phyloP scores from a whole-genome alignment of 2,329 filamentous ascomycete genomes.

The Colletotrichum sp. region DNA sequence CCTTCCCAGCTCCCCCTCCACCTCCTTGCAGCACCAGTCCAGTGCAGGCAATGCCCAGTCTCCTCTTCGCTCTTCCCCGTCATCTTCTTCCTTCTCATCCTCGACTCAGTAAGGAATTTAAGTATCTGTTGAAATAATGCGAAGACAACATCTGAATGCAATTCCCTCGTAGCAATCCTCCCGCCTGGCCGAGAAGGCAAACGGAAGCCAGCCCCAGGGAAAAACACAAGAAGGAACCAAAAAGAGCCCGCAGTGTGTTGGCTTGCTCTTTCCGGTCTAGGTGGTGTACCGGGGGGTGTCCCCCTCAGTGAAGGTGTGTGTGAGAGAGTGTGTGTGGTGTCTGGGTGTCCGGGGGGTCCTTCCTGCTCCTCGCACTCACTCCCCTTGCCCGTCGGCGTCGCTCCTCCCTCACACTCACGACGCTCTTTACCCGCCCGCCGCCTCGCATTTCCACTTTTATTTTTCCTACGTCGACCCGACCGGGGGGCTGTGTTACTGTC shows the following conservation, averaged over 20 bases:
- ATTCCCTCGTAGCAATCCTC: neutral
- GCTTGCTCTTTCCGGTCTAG: neutral
- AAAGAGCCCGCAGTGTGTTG: neutral
- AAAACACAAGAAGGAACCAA: neutral
- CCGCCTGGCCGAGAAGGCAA: neutral
- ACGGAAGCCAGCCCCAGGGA: neutral
- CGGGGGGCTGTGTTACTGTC: conserved; percentile 10
- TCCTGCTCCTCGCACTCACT: neutral
- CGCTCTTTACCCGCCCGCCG: conserved; percentile 10
- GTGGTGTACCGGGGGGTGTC: neutral
- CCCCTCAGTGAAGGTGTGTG: neutral
- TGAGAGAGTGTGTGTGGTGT: neutral
- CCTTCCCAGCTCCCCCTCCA: neutral
- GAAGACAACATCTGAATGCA: neutral
- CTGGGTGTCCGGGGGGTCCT: neutral
- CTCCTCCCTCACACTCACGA: neutral
- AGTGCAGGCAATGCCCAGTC: conserved; percentile 3
- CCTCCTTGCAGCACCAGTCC: conserved; percentile 12
- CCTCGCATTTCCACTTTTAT: conserved; percentile 15
- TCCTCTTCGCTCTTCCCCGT: neutral
- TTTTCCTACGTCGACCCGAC: neutral
- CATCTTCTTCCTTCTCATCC: neutral
- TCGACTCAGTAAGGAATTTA: neutral
- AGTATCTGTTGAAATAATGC: neutral
- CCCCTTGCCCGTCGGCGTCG: neutral